phyloP scores from a whole-genome alignment of 176 grass and related monocot genomes.

The Zea mays region DNA sequence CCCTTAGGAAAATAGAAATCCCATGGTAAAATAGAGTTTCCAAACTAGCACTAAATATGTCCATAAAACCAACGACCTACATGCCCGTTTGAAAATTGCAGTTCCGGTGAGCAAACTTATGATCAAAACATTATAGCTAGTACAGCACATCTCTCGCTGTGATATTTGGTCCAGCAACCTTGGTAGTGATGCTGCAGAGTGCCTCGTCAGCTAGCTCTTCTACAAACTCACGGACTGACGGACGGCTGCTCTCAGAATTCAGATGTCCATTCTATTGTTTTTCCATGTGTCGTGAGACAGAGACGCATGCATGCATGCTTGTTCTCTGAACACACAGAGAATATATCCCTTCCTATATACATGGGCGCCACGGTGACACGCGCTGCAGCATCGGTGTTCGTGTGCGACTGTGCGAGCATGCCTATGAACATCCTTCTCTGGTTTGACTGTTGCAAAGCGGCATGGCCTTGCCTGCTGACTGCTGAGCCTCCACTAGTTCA shows the following conservation, averaged over 20 bases:
- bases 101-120: too few species aligned
- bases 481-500: conserved; percentile 35
- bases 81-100: too few species aligned
- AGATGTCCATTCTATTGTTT: background rate
- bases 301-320: background rate
- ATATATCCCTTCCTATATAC: background rate
- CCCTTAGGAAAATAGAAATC: too few species aligned
- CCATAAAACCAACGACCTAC: too few species aligned
- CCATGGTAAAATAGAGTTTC: too few species aligned
- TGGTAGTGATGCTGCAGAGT: background rate
- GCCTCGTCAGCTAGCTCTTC: background rate
- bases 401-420: background rate
- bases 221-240: background rate
- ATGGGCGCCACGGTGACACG: conserved; percentile 4
- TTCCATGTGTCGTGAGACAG: background rate
- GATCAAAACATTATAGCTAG: too few species aligned
- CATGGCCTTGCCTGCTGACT: conserved; percentile 35
- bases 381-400: conserved; percentile 5
- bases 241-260: background rate
- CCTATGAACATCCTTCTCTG: background rate
- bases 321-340: background rate
- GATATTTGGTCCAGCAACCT: background rate
- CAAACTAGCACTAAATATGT: too few species aligned
- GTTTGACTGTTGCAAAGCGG: conserved; percentile 34
- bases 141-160: too few species aligned